phyloP scores from a whole-genome alignment of 352 stramenopile genomes.

The Nothophytophthora sp. region DNA sequence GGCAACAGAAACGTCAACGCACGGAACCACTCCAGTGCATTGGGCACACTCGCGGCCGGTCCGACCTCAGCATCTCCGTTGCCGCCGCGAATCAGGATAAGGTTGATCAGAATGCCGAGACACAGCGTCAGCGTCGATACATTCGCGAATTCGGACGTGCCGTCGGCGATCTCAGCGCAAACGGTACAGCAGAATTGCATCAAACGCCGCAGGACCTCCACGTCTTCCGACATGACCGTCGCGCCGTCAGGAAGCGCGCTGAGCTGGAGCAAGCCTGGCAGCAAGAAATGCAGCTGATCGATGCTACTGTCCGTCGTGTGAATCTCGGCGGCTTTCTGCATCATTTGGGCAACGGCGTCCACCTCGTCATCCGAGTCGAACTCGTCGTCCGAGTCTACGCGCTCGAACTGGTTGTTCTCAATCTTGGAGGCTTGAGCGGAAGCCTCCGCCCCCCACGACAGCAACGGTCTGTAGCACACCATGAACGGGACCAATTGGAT shows the following conservation, averaged over 20 bases:
- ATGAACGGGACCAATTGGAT: constrained; percentile 80
- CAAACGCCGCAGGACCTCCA: constrained; percentile 59
- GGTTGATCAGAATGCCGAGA: constrained; percentile 79
- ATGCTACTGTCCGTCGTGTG: constrained; percentile 40
- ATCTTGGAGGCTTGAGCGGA: constrained; percentile 6
- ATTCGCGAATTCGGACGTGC: constrained; percentile 44
- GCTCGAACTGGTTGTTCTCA: constrained; percentile 18
- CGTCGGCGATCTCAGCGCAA: constrained; percentile 55
- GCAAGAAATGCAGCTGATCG: constrained; percentile 79
- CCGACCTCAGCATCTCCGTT: constrained; percentile 17
- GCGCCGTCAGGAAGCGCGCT: constrained; percentile 66
- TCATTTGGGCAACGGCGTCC: constrained; percentile 43
- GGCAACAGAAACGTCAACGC: constrained; percentile 76
- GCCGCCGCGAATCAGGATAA: constrained; percentile 66
- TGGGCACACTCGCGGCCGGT: constrained; percentile 35
- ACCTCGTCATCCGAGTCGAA: constrained; percentile 78
- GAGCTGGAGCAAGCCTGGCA: constrained; percentile 81
- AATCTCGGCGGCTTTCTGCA: constrained; percentile 35
- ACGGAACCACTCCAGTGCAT: constrained; percentile 69
- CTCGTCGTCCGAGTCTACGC: constrained; percentile 65
- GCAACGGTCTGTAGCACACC: constrained; percentile 68
- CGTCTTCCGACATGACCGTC: constrained; percentile 55
- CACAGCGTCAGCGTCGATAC: constrained; percentile 74
- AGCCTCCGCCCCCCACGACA: constrained; percentile 17
- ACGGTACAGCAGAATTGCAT: constrained; percentile 80